These are phyloP conservation scores for Pleurotus djamor DNA, from an alignment of 768 basidiomycete genomes.

Conservation along the genomic window DNA sequence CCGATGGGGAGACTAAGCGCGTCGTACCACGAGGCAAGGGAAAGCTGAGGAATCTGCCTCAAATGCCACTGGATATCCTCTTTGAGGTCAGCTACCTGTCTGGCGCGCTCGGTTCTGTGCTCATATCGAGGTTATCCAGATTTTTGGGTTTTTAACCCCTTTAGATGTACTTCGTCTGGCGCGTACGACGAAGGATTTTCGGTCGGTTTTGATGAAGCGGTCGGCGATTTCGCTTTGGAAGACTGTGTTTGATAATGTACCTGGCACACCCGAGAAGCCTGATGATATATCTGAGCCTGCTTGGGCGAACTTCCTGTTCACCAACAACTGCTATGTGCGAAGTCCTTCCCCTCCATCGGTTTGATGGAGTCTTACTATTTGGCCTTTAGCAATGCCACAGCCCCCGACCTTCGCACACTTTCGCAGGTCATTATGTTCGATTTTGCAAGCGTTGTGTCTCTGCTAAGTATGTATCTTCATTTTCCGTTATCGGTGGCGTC, in stretches of 20 bases:
- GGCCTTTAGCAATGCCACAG: too few species aligned
- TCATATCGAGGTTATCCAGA: slow-evolving; percentile 14
- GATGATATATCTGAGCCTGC: slow-evolving; percentile 13
- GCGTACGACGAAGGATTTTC: slow-evolving; percentile 19
- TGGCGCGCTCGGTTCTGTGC: too few species aligned
- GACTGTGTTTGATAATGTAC: slow-evolving; percentile 11
- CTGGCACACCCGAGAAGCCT: slow-evolving; percentile 12
- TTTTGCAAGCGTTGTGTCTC: not conserved
- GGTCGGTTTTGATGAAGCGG: slow-evolving; percentile 18
- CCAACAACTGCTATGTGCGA: slow-evolving; percentile 14
- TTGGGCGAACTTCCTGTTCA: slow-evolving; percentile 14
- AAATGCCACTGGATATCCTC: slow-evolving; percentile 13
- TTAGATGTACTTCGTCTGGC: slow-evolving; percentile 24
- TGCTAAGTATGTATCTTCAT: not conserved
- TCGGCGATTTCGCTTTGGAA: slow-evolving; percentile 19
- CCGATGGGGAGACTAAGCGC: too few species aligned
- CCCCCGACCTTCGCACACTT: too few species aligned
- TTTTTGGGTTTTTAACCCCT: slow-evolving; percentile 20
- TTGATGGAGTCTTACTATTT: not conserved
- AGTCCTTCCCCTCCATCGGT: not conserved
- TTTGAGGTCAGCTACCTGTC: slow-evolving; percentile 2
- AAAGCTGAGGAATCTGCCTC: slow-evolving; percentile 8
- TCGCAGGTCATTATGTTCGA: not conserved
- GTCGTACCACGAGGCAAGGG: not conserved
- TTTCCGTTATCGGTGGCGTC: not conserved